Conservation (phyloP, 2,329 filamentous ascomycete genomes). For the Colletotrichum incanum region DNA sequence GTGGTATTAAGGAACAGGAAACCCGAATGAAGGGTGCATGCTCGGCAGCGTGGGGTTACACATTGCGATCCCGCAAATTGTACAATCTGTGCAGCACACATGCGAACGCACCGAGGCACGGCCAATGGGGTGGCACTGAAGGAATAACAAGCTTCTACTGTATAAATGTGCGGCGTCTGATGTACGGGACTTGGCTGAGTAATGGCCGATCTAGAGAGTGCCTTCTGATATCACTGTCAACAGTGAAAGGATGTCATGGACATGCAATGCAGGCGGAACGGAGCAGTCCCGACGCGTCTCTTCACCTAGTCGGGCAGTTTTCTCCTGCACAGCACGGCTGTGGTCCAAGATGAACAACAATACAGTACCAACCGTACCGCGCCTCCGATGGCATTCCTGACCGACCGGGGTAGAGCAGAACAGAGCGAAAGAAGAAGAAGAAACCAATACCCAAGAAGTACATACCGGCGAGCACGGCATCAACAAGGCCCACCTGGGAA, state of each 20-base stretch:
- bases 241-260: neutral
- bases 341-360: constrained; percentile 1
- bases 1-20: constrained; percentile 37
- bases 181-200: constrained; percentile 10
- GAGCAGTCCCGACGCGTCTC: constrained; percentile 30
- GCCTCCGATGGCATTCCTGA: constrained; percentile 8
- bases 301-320: constrained; percentile 31
- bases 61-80: constrained; percentile 13
- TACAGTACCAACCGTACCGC: neutral
- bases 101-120: neutral
- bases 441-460: constrained; percentile 19
- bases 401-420: neutral
- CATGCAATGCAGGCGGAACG: constrained; percentile 20
- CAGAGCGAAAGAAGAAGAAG: neutral
- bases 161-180: constrained; percentile 26
- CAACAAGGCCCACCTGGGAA: constrained; percentile 23
- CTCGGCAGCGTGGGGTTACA: constrained; percentile 28
- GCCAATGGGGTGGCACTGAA: constrained; percentile 5
- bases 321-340: constrained; percentile 22
- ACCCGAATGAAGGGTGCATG: constrained; percentile 33
- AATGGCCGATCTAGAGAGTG: neutral
- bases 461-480: constrained; percentile 37
- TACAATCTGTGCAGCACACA: neutral
- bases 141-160: constrained; percentile 18
- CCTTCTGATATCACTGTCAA: constrained; percentile 7